Base-by-base conservation (phyloP, 1,284 basidiomycete species). In the Cutaneotrichosporon sp. region DNA sequence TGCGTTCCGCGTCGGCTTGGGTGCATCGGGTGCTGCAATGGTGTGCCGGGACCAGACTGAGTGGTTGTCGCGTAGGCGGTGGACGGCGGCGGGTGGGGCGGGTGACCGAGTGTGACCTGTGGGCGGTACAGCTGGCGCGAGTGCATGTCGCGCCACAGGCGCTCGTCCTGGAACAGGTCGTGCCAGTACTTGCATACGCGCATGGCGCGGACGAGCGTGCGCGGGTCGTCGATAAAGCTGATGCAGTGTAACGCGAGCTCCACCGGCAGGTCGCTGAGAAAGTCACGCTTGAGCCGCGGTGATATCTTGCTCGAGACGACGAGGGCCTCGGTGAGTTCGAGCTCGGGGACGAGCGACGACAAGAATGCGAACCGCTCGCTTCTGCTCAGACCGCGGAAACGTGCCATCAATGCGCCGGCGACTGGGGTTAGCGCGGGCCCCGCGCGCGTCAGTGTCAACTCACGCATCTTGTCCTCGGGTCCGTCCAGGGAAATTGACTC, bases 211-310 rank as follows among this genome's bases (percentile, higher is more conserved):
- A 83, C 80, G 5, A 97, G 82, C 0, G 88, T 86, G 44, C 77
- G 77, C 0, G 89, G 86, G 45, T 92, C 87, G 60, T 93, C 85
- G 46, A 97, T 79, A 71, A 86, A 94, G 62, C 79, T 77, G 48
- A 97, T 79, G 50, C 94, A 83, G 66, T 91, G 83, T 22, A 96
- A 75, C 0, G 85, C 82, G 33, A 98, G 79, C 72, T 98, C 94
- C 15, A 84, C 77, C 0, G 94, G 94, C 1, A 97, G 78, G 23
- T 86, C 83, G 4, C 80, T 76, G 21, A 97, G 78, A 69, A 94
- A 93, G 70, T 97, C 92, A 7, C 89, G 83, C 67, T 88, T 87
- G 61, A 97, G 83, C 30, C 87, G 80, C 0, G 90, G 88, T 0
- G 84, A 79, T 69, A 97, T 86, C 49, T 77, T 71, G 20, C 76